A percentile compares a stretch with the other conserved stretches of the same genome.
phyloP scores from a whole-genome alignment of 441 rosid species.

The Hypseocharis bilobata region DNA sequence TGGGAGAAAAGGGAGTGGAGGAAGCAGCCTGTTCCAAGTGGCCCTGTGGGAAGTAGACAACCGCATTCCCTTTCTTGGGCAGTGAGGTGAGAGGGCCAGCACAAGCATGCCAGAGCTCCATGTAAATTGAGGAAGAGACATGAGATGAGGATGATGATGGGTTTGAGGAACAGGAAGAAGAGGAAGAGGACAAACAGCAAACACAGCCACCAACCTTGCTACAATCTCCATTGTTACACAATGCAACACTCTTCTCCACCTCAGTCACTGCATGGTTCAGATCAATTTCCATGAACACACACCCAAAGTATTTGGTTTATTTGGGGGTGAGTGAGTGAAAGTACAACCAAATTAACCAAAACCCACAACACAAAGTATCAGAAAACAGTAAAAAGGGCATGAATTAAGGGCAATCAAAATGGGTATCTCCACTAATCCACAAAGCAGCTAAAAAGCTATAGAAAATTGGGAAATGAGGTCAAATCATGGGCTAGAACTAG shows the following conservation, averaged over 20 bases:
- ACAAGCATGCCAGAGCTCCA: conserved; percentile 91
- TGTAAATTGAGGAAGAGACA: conserved; percentile 49
- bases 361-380: background rate
- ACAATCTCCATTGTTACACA: conserved; percentile 36
- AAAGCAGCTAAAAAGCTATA: conserved; percentile 20
- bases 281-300: conserved; percentile 70
- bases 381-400: conserved; percentile 6
- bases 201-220: conserved; percentile 32
- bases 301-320: too few relatives aligned
- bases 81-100: conserved; percentile 82
- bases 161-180: conserved; percentile 49
- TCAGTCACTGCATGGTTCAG: conserved; percentile 60
- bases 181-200: conserved; percentile 43
- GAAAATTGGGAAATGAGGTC: conserved; percentile 31
- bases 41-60: conserved; percentile 81
- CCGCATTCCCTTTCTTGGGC: conserved; percentile 70
- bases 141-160: conserved; percentile 44
- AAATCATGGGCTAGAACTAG: conserved; percentile 25
- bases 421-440: conserved; percentile 16
- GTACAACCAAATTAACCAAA: conserved; percentile 18
- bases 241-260: conserved; percentile 39
- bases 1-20: conserved; percentile 39
- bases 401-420: conserved; percentile 24
- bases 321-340: too few relatives aligned
- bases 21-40: conserved; percentile 60